These are phyloP conservation scores for Pleurotus cornucopiae DNA, from an alignment of 768 basidiomycete genomes.

Conservation along the genomic window DNA sequence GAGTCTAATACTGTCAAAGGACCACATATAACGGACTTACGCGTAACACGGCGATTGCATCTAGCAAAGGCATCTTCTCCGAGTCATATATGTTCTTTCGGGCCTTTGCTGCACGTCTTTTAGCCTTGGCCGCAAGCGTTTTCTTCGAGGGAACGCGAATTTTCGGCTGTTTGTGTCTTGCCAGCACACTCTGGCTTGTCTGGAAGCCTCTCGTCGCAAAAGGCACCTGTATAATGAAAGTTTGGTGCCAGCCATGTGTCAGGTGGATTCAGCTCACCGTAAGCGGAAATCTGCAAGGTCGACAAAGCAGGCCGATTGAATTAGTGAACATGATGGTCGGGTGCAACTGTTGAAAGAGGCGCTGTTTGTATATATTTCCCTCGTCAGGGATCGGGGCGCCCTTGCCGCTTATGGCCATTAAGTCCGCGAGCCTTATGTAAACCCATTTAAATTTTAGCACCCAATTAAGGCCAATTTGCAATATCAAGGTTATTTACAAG, in stretches of 20 bases:
- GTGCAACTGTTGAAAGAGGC: not conserved
- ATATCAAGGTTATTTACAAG: not conserved
- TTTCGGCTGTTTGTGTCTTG: constrained; percentile 44
- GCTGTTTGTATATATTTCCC: not conserved
- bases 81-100: constrained; percentile 53
- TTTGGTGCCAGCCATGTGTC: not conserved
- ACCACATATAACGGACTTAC: constrained; percentile 33
- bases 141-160: constrained; percentile 66
- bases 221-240: not conserved
- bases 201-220: constrained; percentile 41
- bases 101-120: constrained; percentile 51
- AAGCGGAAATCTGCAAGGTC: constrained; percentile 2
- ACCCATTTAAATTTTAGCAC: no score
- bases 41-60: constrained; percentile 69
- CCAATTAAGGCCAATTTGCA: not conserved
- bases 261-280: constrained; percentile 3
- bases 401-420: not conserved
- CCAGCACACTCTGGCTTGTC: constrained; percentile 41
- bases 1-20: not conserved
- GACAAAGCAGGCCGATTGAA: constrained; percentile 6
- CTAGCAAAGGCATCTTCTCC: constrained; percentile 61
- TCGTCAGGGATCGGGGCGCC: not conserved
- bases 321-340: not conserved
- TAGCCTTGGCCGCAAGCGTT: constrained; percentile 60
- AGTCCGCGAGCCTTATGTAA: not conserved